Evolutionary conservation across 805 yeast genomes (phyloP), one percentile per base, ranked within the genome.

Genomic region (Suhomyces vadensis): DNA sequence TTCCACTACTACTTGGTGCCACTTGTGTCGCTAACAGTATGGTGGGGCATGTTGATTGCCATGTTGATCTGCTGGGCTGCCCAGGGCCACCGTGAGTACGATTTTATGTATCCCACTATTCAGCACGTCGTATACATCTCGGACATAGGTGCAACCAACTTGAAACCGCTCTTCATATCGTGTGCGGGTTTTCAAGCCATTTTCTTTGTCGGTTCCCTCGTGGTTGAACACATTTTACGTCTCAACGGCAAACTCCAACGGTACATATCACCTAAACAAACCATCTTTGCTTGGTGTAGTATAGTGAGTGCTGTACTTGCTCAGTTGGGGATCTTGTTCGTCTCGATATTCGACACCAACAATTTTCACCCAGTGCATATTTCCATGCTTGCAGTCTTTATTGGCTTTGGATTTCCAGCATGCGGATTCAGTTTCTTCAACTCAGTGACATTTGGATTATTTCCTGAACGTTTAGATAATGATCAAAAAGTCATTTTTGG

Each of bases 1-100:
- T 50, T 70, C 47, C 67, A 80, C 67, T 67, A 73, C 64, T 66
- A 78, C 63, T 53, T 78, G 24, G 66, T 90, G 27, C 97, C 97
- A 3, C 64, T 89, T 35, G 56, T 82, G 2, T 78, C 88, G 1
- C 66, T 80, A 41, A 63, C 82, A 1, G 83, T 82, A 11, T 91
- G 97, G 97, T 86, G 90, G 81, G 96, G 87, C 3, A 87, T 89
- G 96, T 77, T 91, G 8, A 82, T 85, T 4, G 87, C 96, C 4
- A 69, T 92, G 78, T 58, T 91, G 51, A 62, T 75, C 2, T 77
- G 82, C 52, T 91, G 97, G 97, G 79, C 85, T 2, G 75, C 71
- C 3, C 88, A 87, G 57, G 97, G 96, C 1, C 77, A 77, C 37
- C 96, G 96, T 0, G 69, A 77, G 9, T 85, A 87, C 58, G 60